Base-by-base conservation (phyloP, 805 yeast species). In the Cyberlindnera veronae region DNA sequence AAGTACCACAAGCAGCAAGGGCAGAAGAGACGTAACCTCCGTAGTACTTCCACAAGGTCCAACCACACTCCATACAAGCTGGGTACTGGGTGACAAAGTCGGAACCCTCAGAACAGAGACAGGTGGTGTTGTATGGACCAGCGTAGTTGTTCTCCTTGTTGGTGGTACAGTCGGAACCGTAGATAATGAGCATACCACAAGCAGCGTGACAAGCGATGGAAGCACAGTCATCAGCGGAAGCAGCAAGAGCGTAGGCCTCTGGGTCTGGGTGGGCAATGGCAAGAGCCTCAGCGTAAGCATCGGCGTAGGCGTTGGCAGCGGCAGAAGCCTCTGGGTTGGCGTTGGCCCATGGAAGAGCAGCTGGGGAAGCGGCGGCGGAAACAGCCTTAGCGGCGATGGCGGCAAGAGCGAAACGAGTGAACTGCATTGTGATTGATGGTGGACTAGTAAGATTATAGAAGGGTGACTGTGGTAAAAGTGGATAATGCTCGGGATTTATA, bases 11-110 rank as follows among this genome's bases (percentile, higher is more conserved):
- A 19, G 43, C 55, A 16, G 42, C 51, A 34, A 60, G 42, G 8
- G 64, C 56, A 15, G 51, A 42, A 7, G 54, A 39, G 33, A 63
- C 50, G 50, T 44, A 60, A 1, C 39, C 21, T 15, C 52, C 53
- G 46, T 62, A 62, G 49, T 61, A 57, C 20, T 50, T 39, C 61
- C 61, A 63, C 35, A 63, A 43, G 46, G 65, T 62, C 66, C 65
- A 62, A 32, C 66, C 67, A 53, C 67, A 63, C 34, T 54, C 61
- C 35, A 62, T 50, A 52, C 67, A 63, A 5, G 44, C 53, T 12
- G 51, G 52, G 31, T 54, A 54, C 33, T 45, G 41, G 8, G 27
- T 27, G 35, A 34, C 41, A 43, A 52, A 53, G 26, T 64, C 15
- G 67, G 42, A 32, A 18, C 23, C 39, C 8, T 30, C 36, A 15